These are phyloP conservation scores for Excoecaria agallocha DNA, from an alignment of 345 rosid species.

Conservation along the genomic window DNA sequence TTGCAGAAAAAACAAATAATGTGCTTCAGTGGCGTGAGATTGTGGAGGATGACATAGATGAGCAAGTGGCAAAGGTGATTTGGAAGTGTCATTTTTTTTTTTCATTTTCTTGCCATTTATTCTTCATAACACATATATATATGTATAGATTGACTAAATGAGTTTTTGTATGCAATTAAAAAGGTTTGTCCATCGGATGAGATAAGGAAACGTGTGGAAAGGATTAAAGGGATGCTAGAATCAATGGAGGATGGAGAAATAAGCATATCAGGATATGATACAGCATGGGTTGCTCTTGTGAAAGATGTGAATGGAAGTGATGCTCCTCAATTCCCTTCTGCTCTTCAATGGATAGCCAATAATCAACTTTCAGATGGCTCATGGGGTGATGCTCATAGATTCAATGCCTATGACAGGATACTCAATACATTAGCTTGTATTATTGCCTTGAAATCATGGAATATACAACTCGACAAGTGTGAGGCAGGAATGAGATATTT, in stretches of 20 bases:
- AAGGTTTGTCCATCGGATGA: conserved; percentile 36
- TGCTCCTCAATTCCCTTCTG: conserved; percentile 70
- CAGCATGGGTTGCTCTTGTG: conserved; percentile 94
- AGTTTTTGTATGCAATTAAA: background rate
- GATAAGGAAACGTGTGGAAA: conserved; percentile 44
- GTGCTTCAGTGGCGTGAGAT: conserved; percentile 53
- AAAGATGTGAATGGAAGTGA: conserved; percentile 48
- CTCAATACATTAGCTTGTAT: conserved; percentile 86
- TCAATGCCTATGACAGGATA: conserved; percentile 73
- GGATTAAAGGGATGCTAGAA: conserved; percentile 48
- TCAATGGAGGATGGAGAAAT: conserved; percentile 87
- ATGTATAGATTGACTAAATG: background rate
- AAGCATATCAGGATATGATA: conserved; percentile 82
- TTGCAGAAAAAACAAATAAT: conserved; percentile 39
- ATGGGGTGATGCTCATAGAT: conserved; percentile 77
- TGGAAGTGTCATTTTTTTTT: background rate
- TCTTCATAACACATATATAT: too few species aligned
- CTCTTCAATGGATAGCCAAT: conserved; percentile 68
- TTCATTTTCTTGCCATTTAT: too few species aligned
- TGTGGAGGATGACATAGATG: conserved; percentile 45
- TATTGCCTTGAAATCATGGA: conserved; percentile 75
- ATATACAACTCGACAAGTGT: conserved; percentile 56
- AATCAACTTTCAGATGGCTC: conserved; percentile 89
- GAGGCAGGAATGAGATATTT: conserved; percentile 67
- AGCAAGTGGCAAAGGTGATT: conserved; percentile 44